Conservation (phyloP, 768 basidiomycete species). For the Suillus subaureus region DNA sequence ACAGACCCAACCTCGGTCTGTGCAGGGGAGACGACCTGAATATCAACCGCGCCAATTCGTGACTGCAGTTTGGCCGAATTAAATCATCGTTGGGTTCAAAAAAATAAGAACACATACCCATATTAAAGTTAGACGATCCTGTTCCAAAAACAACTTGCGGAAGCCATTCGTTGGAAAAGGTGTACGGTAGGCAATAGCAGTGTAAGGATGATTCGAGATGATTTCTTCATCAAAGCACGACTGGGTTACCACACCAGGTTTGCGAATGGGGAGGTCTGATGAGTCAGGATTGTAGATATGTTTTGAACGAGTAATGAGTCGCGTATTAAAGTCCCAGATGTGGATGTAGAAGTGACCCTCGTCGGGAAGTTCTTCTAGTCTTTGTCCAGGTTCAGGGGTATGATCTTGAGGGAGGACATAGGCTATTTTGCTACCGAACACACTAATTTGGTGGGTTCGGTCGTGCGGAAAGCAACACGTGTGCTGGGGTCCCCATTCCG, state of each 20-base stretch:
- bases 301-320: not conserved
- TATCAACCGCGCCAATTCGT: not conserved
- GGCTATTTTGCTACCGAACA: not conserved
- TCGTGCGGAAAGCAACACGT: not conserved
- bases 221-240: not conserved
- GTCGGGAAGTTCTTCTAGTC: not conserved
- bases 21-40: not conserved
- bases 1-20: not conserved
- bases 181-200: not conserved
- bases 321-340: not conserved
- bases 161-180: not conserved
- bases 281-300: not conserved
- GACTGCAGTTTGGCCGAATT: not conserved
- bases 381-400: not conserved
- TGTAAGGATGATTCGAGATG: not conserved
- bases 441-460: not conserved
- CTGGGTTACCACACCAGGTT: not conserved
- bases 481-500: not conserved
- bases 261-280: not conserved
- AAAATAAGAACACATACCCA: not conserved
- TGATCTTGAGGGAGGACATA: not conserved
- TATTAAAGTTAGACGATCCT: not conserved
- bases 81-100: not conserved
- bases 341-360: not conserved
- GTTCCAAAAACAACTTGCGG: not conserved